Evolutionary conservation across 495 filamentous ascomycete genomes (phyloP).

Genomic region (Diplogelasinospora grovesii): DNA sequence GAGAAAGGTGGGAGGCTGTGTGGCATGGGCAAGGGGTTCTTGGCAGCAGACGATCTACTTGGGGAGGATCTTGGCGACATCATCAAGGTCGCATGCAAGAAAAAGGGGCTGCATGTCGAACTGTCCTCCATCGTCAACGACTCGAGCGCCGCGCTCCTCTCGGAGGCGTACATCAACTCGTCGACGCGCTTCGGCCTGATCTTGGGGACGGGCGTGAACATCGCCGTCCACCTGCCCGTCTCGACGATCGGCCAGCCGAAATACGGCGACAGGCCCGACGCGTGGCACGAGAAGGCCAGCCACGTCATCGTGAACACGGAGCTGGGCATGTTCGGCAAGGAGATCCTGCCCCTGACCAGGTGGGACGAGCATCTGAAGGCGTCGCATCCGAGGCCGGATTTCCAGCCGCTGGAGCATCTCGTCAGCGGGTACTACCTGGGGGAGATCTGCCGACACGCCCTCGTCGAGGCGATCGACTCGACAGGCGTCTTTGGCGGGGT

Average conservation of each 20-base stretch:
- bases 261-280: conserved; percentile 43
- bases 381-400: conserved; percentile 64
- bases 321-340: conserved; percentile 71
- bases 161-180: conserved; percentile 63
- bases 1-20: conserved; percentile 66
- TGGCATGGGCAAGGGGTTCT: conserved; percentile 81
- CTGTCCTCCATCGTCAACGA: conserved; percentile 82
- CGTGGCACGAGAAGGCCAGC: conserved; percentile 49
- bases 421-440: conserved; percentile 78
- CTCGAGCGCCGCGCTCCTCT: conserved; percentile 70
- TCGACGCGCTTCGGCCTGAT: conserved; percentile 55
- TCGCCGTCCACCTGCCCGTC: conserved; percentile 47
- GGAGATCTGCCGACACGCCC: conserved; percentile 65
- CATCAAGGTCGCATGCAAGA: conserved; percentile 41
- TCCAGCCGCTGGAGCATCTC: conserved; percentile 81
- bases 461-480: conserved; percentile 55
- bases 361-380: conserved; percentile 64
- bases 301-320: conserved; percentile 77
- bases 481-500: conserved; percentile 50
- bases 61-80: conserved; percentile 48
- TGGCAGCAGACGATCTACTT: conserved; percentile 43
- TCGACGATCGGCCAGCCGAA: conserved; percentile 45
- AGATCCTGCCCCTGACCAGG: conserved; percentile 61
- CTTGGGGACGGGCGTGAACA: conserved; percentile 52
- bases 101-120: conserved; percentile 46